Conservation (phyloP, 805 yeast genomes). For the Spathaspora sp. region DNA sequence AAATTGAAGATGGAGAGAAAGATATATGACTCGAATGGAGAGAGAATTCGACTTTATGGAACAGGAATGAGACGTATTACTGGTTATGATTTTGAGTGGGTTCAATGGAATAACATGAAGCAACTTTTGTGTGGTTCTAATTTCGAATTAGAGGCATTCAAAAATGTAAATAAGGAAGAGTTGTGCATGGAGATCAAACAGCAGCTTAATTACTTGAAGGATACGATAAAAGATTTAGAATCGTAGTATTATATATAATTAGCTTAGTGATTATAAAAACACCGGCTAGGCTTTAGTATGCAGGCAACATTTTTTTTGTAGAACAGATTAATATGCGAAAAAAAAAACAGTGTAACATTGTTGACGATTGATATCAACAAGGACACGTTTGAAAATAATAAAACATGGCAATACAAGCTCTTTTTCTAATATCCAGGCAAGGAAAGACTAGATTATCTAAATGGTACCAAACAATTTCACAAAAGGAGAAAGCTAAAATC, state of each 20-base stretch:
- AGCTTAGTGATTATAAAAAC: too few species aligned
- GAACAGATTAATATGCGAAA: not conserved
- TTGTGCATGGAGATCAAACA: constrained; percentile 49
- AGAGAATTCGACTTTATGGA: constrained; percentile 57
- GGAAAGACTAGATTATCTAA: constrained; percentile 91
- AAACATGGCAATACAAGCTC: constrained; percentile 70
- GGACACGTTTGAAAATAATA: not conserved
- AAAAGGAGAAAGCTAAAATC: constrained; percentile 80
- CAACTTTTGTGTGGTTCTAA: constrained; percentile 50
- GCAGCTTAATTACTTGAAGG: constrained; percentile 42
- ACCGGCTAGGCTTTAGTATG: not conserved
- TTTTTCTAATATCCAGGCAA: constrained; percentile 83
- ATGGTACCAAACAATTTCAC: constrained; percentile 86
- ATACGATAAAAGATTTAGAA: constrained; percentile 9
- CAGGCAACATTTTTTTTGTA: not conserved
- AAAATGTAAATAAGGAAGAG: constrained; percentile 34
- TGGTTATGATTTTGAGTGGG: constrained; percentile 55
- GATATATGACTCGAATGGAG: constrained; percentile 38
- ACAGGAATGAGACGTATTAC: constrained; percentile 48
- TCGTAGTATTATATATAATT: not conserved
- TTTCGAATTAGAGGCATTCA: constrained; percentile 42
- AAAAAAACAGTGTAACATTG: not conserved
- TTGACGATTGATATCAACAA: not conserved
- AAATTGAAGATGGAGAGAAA: constrained; percentile 40
- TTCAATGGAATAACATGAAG: constrained; percentile 59